Percentiles rank a stretch among this genome's conserved stretches.
Conservation (phyloP, 2,329 filamentous ascomycete species). For the Polytolypa hystricis region DNA sequence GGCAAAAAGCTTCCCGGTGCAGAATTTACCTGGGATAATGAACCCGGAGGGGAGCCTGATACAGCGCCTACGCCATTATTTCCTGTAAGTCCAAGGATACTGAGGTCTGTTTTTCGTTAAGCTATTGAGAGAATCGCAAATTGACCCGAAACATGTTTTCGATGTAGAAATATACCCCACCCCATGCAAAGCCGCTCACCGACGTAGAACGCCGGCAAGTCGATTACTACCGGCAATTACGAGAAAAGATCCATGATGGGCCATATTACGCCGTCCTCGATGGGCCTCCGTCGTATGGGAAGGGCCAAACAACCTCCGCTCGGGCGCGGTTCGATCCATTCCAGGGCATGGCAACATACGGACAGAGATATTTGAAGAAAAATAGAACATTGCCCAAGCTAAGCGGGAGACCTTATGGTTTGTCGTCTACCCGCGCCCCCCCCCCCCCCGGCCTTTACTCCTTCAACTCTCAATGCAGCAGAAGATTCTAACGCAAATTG, state of each 20-base stretch:
- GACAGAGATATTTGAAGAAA: constrained; percentile 47
- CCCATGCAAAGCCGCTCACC: constrained; percentile 23
- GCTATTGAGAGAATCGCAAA: too few species aligned
- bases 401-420: constrained; percentile 44
- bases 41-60: constrained; percentile 29
- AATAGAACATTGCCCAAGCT: constrained; percentile 45
- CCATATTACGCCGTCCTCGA: constrained; percentile 48
- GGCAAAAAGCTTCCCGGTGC: constrained; percentile 30
- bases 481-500: constrained; percentile 2
- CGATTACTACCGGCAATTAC: constrained; percentile 40
- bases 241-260: constrained; percentile 47
- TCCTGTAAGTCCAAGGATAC: constrained; percentile 28
- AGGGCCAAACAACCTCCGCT: constrained; percentile 29
- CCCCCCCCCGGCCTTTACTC: too few species aligned
- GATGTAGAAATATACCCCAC: constrained; percentile 27
- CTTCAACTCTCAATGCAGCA: background rate
- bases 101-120: background rate
- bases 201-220: constrained; percentile 37
- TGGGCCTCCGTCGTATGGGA: constrained; percentile 26
- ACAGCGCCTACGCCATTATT: constrained; percentile 37
- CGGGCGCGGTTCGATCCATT: constrained; percentile 49
- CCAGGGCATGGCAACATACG: constrained; percentile 50
- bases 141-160: background rate
- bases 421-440: constrained; percentile 22
- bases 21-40: constrained; percentile 32